These are phyloP conservation scores for Naegleria fowleri DNA, from an alignment of 208 protist species.

Conservation along the genomic window DNA sequence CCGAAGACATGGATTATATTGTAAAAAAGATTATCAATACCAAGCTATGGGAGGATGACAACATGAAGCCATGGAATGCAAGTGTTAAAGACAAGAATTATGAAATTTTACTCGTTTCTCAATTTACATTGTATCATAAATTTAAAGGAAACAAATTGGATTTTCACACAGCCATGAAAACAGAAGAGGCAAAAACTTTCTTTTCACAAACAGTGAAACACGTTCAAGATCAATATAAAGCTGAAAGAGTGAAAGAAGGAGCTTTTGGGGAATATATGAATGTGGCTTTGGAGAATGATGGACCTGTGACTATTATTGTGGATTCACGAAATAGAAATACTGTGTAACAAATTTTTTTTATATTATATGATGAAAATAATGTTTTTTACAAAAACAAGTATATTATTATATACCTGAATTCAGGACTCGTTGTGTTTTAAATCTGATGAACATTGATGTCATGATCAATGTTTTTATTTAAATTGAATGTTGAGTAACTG, in stretches of 20 bases:
- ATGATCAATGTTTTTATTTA: no score
- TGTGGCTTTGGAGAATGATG: conserved; percentile 68
- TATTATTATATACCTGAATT: no score
- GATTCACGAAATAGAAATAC: conserved; percentile 39
- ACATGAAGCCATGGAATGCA: conserved; percentile 59
- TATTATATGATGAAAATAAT: no score
- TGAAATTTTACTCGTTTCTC: conserved; percentile 70
- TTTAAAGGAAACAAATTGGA: conserved; percentile 80
- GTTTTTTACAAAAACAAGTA: no score
- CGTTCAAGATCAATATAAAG: conserved; percentile 51
- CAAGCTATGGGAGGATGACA: conserved; percentile 51
- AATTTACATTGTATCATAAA: conserved; percentile 77
- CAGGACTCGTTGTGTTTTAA: no score
- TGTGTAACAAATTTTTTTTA: no score
- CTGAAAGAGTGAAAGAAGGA: conserved; percentile 64
- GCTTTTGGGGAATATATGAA: conserved; percentile 77
- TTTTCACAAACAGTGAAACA: conserved; percentile 66
- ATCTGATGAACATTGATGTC: no score
- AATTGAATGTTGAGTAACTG: no score
- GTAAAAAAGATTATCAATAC: conserved; percentile 63
- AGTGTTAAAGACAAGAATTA: conserved; percentile 72
- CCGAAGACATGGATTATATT: conserved; percentile 67
- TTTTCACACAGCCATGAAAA: conserved; percentile 76
- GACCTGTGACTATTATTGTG: conserved; percentile 72
- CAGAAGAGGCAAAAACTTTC: conserved; percentile 58